Evolutionary conservation across 371 early-diverging fungal species (phyloP), one percentile per base, ranked within the genome.

Genomic region (Mucor velutinosus): DNA sequence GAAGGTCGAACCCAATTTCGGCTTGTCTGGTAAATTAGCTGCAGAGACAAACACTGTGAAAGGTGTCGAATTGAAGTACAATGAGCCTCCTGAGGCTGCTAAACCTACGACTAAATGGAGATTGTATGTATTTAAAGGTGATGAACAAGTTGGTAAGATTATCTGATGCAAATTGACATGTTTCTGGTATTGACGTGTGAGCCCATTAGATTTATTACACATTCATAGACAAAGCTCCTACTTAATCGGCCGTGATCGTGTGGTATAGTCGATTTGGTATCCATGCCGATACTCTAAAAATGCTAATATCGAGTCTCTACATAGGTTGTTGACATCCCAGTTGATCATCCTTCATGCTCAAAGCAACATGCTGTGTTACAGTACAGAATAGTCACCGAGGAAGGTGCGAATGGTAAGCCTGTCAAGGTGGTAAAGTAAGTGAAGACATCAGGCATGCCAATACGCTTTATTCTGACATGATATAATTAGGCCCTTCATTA

Each of bases 331-430:
- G 98, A 97, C 79, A 90, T 97, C 43, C 94, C 97, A 8, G 81
- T 93, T 0, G 95, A 95, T 71, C 95, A 95, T 67, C 94, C 94
- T 11, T 93, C 94, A 0, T 93, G 92, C 67, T 93, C 93, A 3
- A 89, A 88, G 59, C 90, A 98, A 76, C 98, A 98, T 71, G 96
- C 97, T 3, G 98, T 92, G 0, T 67, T 97, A 27, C 98, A 74
- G 37, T 74, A 74, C 55, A 74, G 70, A 65, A n/a, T 45, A 7
- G 62, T 70, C 3, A 49, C 56, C 17, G 67, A 57, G 33, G 59
- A 66, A 25, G 56, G 57, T 23, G 35, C 41, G 4, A 62, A 47
- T 56, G 74, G 67, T 27, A 70, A 70, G 27, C 56, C 67, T 10
- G 94, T 73, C 11, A 75, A 78, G 17, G 67, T 73, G 0, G 78